Conservation (phyloP, 1,284 basidiomycete species). For the Sporisorium scitamineum region DNA sequence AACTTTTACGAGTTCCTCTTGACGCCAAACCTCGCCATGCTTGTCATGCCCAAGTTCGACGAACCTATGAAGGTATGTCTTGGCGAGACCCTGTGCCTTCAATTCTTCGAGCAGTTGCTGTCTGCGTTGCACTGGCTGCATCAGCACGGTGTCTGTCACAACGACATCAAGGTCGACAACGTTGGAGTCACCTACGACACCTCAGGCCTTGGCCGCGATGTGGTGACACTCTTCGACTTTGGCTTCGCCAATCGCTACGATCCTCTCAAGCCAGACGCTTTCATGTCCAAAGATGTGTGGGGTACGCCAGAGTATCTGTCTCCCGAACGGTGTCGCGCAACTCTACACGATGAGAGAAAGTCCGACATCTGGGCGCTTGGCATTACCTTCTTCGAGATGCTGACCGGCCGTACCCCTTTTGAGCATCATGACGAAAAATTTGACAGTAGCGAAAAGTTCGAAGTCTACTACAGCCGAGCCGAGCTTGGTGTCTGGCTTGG, state of each 20-base stretch:
- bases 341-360: conserved; percentile 55
- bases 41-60: conserved; percentile 60
- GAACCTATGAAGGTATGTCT: conserved; percentile 61
- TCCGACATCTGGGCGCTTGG: conserved; percentile 62
- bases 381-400: conserved; percentile 64
- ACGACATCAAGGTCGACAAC: conserved; percentile 64
- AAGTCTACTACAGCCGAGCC: conserved; percentile 57
- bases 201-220: conserved; percentile 31
- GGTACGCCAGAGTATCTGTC: conserved; percentile 62
- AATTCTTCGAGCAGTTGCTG: conserved; percentile 55
- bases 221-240: conserved; percentile 51
- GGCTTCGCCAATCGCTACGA: conserved; percentile 62
- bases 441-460: conserved; percentile 47
- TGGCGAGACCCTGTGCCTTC: conserved; percentile 41
- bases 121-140: conserved; percentile 60
- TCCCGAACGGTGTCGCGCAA: conserved; percentile 52
- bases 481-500: conserved; percentile 49
- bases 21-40: conserved; percentile 49
- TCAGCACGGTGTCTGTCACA: conserved; percentile 52
- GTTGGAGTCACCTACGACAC: conserved; percentile 51
- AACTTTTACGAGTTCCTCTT: conserved; percentile 55
- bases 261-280: conserved; percentile 30
- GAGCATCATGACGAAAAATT: conserved; percentile 57
- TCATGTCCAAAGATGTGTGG: conserved; percentile 49
- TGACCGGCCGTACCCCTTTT: conserved; percentile 59